Base-by-base conservation (phyloP, 306 rosid genomes). In the Fragaria iinumae region DNA sequence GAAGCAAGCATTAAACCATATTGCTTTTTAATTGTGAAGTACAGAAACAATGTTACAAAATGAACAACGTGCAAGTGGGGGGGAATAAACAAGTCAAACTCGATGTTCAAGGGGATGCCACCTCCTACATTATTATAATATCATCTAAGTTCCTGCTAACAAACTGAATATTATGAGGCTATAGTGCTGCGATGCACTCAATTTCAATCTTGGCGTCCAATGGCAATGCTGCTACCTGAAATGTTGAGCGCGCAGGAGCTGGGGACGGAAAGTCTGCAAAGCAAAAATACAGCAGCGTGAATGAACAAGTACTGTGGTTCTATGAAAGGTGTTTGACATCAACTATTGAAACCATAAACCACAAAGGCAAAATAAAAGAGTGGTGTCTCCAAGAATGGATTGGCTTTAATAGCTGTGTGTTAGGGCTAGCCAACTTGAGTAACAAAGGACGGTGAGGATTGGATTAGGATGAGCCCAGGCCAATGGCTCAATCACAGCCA, bases 201-300 rank as follows among this genome's bases (percentile, higher is more conserved):
- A 95, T 90, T 86, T 95, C 98, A 64, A 95, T 91, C 93, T 89
- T 95, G 25, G 97, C 98, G 73, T 90, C 95, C 87, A 92, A 74
- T 5, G 98, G 98, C 85, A 95, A 87, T 14, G 91, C 92, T 4
- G 97, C 98, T 60, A 92, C 98, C 80, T 92, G 93, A 83, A 85
- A 95, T 0, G 96, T 95, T 27, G 98, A 79, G 11, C 98, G 97
- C 38, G 98, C 97, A 0, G 98, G 98, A 18, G 96, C 88, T 8
- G 96, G 95, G 2, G 92, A 83, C 50, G 92, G 83, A 68, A 95
- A 95, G 76, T 89, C 97, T 92, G 87, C 80, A 77, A 72, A 68
- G n/a, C 48, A 17, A 74, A 43, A 47, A 50, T 38, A 20, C 9
- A 52, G 20, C 38, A 25, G 38, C 27, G 21, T 18, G 69, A 73